Percentiles rank a stretch among this genome's conserved stretches.
Evolutionary conservation across 805 yeast genomes (phyloP).

Genomic region (Naumovozyma dairenensis): DNA sequence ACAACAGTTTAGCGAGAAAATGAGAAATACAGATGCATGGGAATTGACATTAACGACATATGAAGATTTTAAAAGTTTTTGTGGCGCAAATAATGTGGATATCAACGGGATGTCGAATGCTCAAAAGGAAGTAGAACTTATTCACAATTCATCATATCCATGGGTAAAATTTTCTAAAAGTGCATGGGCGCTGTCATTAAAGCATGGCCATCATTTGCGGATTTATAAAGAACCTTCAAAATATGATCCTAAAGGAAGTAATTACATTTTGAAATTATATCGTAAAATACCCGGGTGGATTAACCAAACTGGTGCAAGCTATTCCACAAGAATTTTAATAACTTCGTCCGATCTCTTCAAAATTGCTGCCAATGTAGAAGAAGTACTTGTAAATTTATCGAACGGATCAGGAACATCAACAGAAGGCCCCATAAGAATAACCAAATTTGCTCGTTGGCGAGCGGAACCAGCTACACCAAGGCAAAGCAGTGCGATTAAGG

Average conservation of each 20-base stretch:
- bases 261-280: slow-evolving; percentile 12
- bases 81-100: slow-evolving; percentile 7
- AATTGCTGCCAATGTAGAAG: slow-evolving; percentile 18
- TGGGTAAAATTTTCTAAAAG: slow-evolving; percentile 28
- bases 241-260: slow-evolving; percentile 5
- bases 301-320: slow-evolving; percentile 6
- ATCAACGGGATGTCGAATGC: slow-evolving; percentile 2
- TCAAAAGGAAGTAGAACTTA: slow-evolving; percentile 11
- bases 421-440: no score
- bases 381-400: slow-evolving; percentile 11
- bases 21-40: slow-evolving; percentile 14
- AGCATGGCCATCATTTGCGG: slow-evolving; percentile 13
- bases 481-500: slow-evolving; percentile 16
- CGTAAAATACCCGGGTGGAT: slow-evolving; percentile 14
- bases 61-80: slow-evolving; percentile 32
- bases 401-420: no score
- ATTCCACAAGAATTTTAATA: slow-evolving; percentile 8
- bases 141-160: slow-evolving; percentile 24
- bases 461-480: slow-evolving; percentile 18
- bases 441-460: slow-evolving; percentile 30
- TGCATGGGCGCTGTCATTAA: slow-evolving; percentile 27
- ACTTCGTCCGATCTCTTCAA: slow-evolving; percentile 7
- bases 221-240: slow-evolving; percentile 19
- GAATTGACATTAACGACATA: slow-evolving; percentile 31
- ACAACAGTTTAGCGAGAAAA: slow-evolving; percentile 10